Evolutionary conservation across 352 stramenopile genomes (phyloP).

Genomic region (Hyaloperonospora arabidopsidis): DNA sequence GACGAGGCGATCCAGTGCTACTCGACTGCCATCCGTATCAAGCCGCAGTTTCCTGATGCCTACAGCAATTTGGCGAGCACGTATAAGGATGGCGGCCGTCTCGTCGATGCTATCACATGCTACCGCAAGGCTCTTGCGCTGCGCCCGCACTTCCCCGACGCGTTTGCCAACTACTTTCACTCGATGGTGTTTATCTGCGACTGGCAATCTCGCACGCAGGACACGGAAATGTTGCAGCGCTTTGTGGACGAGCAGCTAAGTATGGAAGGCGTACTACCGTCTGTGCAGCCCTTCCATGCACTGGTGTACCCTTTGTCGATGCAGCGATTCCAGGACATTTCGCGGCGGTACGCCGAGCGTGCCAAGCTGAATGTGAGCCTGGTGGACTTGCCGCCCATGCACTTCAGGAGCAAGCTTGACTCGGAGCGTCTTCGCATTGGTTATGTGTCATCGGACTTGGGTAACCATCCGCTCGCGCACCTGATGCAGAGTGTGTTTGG

Average conservation of each 20-base stretch:
- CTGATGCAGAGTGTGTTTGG: conserved; percentile 89
- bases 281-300: conserved; percentile 89
- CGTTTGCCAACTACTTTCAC: conserved; percentile 90
- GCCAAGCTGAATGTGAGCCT: conserved; percentile 84
- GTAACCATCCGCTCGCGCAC: conserved; percentile 88
- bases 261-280: conserved; percentile 61
- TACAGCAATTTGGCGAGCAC: conserved; percentile 89
- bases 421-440: conserved; percentile 75
- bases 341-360: conserved; percentile 65
- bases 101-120: conserved; percentile 88
- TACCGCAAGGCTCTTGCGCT: conserved; percentile 89
- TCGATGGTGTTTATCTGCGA: conserved; percentile 90
- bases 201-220: conserved; percentile 74
- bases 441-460: conserved; percentile 87
- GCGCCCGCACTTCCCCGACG: conserved; percentile 87
- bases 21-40: conserved; percentile 84
- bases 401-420: conserved; percentile 56
- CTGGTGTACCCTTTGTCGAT: conserved; percentile 86
- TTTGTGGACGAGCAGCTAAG: conserved; percentile 62
- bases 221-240: conserved; percentile 62
- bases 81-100: conserved; percentile 86
- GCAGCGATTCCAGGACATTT: conserved; percentile 70
- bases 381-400: conserved; percentile 69
- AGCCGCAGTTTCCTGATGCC: conserved; percentile 85
- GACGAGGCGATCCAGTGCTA: conserved; percentile 88